Evolutionary conservation across 805 yeast species (phyloP).

Genomic region (Ogataea chonburiensis): DNA sequence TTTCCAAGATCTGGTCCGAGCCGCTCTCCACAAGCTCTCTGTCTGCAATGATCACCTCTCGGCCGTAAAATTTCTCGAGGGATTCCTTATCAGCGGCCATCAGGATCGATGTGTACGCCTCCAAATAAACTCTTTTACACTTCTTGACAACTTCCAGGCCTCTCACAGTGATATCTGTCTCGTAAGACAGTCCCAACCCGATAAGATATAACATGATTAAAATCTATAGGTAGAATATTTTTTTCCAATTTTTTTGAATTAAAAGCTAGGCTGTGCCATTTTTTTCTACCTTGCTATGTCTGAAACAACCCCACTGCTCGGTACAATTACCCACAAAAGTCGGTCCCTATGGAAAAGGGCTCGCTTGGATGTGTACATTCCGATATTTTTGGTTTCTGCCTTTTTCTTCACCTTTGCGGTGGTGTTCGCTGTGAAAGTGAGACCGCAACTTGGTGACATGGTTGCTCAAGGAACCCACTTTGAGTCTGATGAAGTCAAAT

Average conservation of each 20-base stretch:
- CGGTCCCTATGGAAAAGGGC: conserved; percentile 10
- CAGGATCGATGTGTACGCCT: conserved; percentile 90
- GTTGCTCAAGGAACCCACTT: conserved; percentile 34
- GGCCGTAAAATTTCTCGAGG: conserved; percentile 81
- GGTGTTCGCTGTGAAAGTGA: conserved; percentile 19
- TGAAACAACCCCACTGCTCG: conserved; percentile 22
- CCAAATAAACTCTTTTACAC: conserved; percentile 89
- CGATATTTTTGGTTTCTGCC: conserved; percentile 20
- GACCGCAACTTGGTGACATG: conserved; percentile 32
- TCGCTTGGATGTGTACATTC: conserved; percentile 28
- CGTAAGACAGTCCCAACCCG: conserved; percentile 90
- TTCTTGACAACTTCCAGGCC: conserved; percentile 81
- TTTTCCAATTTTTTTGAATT: conserved; percentile 2
- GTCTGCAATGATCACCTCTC: conserved; percentile 84
- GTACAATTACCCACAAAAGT: neutral
- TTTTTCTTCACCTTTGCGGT: conserved; percentile 12
- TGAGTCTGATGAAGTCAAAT: conserved; percentile 31
- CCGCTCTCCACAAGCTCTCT: conserved; percentile 92
- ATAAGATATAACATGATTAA: conserved; percentile 77
- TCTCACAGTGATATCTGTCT: conserved; percentile 87
- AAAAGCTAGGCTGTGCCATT: conserved; percentile 4
- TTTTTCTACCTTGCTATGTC: conserved; percentile 6
- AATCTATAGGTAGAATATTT: conserved; percentile 3
- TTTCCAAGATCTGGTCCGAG: conserved; percentile 75
- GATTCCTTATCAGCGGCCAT: conserved; percentile 85